A percentile compares a stretch with the other conserved stretches of the same genome.
Conservation (phyloP, 2,329 filamentous ascomycete species). For the Nemania sp. region DNA sequence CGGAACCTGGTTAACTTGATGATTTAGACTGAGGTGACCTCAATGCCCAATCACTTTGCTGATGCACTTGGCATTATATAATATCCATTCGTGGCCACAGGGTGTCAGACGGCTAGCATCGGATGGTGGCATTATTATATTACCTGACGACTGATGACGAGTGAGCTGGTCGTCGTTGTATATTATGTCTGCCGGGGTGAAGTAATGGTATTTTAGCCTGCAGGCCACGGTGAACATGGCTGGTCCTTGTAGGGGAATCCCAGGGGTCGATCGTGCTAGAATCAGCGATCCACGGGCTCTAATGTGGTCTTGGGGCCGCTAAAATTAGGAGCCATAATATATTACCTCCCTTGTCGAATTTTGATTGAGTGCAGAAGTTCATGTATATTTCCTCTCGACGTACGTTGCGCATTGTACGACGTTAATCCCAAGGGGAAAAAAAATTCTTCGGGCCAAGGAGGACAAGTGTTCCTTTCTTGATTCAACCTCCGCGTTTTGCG, state of each 20-base stretch:
- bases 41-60: not conserved
- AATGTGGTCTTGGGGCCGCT: slow-evolving; percentile 16
- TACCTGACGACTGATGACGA: not conserved
- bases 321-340: slow-evolving; percentile 29
- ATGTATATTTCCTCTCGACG: not conserved
- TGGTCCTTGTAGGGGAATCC: slow-evolving; percentile 21
- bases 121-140: not conserved
- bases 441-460: not conserved
- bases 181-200: slow-evolving; percentile 15
- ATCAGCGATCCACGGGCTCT: slow-evolving; percentile 2
- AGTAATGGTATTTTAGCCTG: slow-evolving; percentile 27
- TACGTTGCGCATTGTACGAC: not conserved
- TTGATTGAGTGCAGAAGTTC: slow-evolving; percentile 19
- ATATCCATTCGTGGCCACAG: not conserved
- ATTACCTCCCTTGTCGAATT: slow-evolving; percentile 19
- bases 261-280: slow-evolving; percentile 21
- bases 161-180: not conserved
- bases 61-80: slow-evolving; percentile 7
- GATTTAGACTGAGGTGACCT: not conserved
- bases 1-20: no score
- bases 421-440: not conserved
- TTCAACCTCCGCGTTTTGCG: not conserved
- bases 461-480: slow-evolving; percentile 17
- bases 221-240: slow-evolving; percentile 33
- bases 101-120: slow-evolving; percentile 8